These are phyloP conservation scores for Penicillium sp. DNA, from an alignment of 2,329 filamentous ascomycete species.

Conservation along the genomic window DNA sequence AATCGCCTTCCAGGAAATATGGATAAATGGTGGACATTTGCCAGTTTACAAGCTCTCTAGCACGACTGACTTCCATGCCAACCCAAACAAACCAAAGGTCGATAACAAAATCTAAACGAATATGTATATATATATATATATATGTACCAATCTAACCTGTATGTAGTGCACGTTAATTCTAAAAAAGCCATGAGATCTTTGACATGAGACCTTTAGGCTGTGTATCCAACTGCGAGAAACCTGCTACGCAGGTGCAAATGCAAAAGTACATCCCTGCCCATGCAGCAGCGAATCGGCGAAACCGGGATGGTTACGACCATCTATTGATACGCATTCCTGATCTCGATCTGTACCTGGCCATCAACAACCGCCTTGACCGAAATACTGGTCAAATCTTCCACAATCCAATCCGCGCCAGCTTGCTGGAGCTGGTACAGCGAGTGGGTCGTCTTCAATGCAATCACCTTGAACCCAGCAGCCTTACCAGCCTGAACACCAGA, in stretches of 20 bases:
- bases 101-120: neutral
- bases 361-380: constrained; percentile 58
- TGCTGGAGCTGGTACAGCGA: constrained; percentile 67
- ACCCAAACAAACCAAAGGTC: neutral
- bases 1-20: neutral
- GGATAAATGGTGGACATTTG: neutral
- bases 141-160: neutral
- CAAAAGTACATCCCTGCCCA: neutral
- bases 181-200: neutral
- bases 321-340: constrained; percentile 57
- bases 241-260: neutral
- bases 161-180: neutral
- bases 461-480: constrained; percentile 78
- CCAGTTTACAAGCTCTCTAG: neutral
- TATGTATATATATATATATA: neutral
- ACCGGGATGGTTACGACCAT: neutral
- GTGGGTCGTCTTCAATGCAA: constrained; percentile 85
- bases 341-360: constrained; percentile 66
- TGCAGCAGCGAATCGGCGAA: neutral
- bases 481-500: constrained; percentile 82
- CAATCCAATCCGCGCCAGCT: constrained; percentile 85
- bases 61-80: neutral
- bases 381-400: constrained; percentile 74
- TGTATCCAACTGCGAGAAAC: neutral
- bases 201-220: neutral